Base-by-base conservation (phyloP, 2,329 filamentous ascomycete genomes). In the Knufia fluminis region DNA sequence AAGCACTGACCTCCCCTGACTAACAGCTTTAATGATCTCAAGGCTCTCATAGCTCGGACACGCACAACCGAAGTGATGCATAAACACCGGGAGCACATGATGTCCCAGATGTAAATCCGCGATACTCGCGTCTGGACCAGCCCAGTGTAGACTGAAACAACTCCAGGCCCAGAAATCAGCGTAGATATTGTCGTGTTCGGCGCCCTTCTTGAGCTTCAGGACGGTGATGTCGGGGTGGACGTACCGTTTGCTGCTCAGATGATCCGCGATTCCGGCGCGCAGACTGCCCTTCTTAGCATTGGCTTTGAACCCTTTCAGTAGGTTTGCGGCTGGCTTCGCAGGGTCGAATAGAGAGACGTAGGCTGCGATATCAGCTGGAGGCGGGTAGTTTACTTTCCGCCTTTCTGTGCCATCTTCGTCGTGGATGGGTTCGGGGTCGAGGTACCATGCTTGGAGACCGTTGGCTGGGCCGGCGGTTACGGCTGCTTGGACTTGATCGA, bases 61-160 rank as follows among this genome's bases (percentile, higher is more conserved):
- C 1, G 78, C 77, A 66, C 84, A 89, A 45, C 83, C 83, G 63
- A 88, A 88, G 65, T 89, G 84, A 66, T 88, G 84, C 74, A 87
- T 88, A 49, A 87, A 72, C 16, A 88, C 71, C 1, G 84, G 84
- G 7, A 88, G 72, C 4, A 86, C 71, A 57, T 84, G 82, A 65
- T 89, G 85, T 44, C 75, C 77, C 52, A 71, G 74, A 46, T 71
- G 72, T 3, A 76, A 73, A 22, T 71, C 66, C 14, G 70, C 71
- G 2, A 81, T 76, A 26, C 68, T 65, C 3, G 69, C 64, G 80
- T 77, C 31, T 67, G 66, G 12, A 1, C 82, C 80, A 44, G 74
- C 75, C 80, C 82, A 84, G 65, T 83, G 77, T 6, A 88, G 70
- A 52, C 73, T 73, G 23, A 75, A 73, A 58, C 77, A 80, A 1